Percentiles rank a stretch among this genome's conserved stretches.
Conservation (phyloP, 768 basidiomycete species). For the Amanita rubescens region DNA sequence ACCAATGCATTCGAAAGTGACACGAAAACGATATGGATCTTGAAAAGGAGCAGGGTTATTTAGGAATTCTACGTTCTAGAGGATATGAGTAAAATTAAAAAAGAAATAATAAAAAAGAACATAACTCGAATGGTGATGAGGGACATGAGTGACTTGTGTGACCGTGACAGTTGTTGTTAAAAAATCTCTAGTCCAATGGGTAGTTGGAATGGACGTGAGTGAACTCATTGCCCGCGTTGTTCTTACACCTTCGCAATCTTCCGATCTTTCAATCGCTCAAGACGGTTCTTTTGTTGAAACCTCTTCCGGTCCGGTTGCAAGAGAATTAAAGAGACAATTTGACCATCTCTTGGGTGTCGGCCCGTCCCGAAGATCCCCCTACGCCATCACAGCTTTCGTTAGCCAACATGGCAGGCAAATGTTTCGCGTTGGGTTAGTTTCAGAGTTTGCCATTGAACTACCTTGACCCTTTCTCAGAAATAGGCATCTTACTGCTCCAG, state of each 20-base stretch:
- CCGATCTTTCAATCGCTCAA: too few relatives aligned
- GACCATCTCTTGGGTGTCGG: slow-evolving; percentile 65
- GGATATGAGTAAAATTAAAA: background rate
- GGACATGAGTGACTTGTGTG: slow-evolving; percentile 50
- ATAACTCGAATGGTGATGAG: slow-evolving; percentile 68
- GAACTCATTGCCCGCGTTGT: too few relatives aligned
- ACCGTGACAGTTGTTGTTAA: too few relatives aligned
- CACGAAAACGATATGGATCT: slow-evolving; percentile 87
- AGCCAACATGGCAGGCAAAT: slow-evolving; percentile 76
- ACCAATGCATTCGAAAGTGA: slow-evolving; percentile 96
- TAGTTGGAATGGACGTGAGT: background rate
- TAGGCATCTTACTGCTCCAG: too few relatives aligned
- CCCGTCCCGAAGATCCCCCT: slow-evolving; percentile 64
- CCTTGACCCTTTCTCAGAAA: slow-evolving; percentile 31
- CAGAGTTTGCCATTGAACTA: too few relatives aligned
- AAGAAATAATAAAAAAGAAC: too few relatives aligned
- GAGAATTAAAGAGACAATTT: slow-evolving; percentile 69
- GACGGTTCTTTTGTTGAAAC: slow-evolving; percentile 83
- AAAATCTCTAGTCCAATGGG: background rate
- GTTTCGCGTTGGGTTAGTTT: slow-evolving; percentile 72
- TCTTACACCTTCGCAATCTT: too few relatives aligned
- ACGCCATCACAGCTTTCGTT: slow-evolving; percentile 73
- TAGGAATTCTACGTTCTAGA: slow-evolving; percentile 78
- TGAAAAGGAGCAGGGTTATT: slow-evolving; percentile 92
- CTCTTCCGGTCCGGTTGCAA: slow-evolving; percentile 66